phyloP scores from a whole-genome alignment of 768 basidiomycete species.

The Pisolithus tinctorius region DNA sequence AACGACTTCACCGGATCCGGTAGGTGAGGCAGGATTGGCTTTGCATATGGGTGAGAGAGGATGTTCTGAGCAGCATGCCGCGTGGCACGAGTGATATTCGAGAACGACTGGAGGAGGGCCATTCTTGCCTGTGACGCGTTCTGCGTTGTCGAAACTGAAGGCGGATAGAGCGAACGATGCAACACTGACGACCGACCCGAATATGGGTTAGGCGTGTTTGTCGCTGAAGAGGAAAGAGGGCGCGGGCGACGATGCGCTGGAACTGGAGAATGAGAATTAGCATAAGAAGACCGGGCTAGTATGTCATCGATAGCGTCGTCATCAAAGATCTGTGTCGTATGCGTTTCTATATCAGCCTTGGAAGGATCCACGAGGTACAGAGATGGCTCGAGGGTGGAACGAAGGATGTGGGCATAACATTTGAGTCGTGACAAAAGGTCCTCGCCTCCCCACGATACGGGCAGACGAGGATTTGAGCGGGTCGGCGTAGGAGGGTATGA shows the following conservation, averaged over 20 bases:
- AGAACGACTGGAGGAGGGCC: constrained; percentile 89
- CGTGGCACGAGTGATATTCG: constrained; percentile 88
- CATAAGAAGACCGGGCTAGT: constrained; percentile 69
- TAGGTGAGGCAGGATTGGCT: constrained; percentile 92
- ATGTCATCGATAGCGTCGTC: constrained; percentile 89
- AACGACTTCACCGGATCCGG: constrained; percentile 90
- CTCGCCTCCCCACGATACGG: constrained; percentile 80
- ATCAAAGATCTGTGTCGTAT: constrained; percentile 76
- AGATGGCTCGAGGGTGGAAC: constrained; percentile 78
- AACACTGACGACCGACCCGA: constrained; percentile 68
- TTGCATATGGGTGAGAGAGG: constrained; percentile 90
- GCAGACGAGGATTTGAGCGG: constrained; percentile 32
- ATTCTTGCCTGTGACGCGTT: constrained; percentile 65
- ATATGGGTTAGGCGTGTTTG: constrained; percentile 42
- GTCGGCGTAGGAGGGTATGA: constrained; percentile 62
- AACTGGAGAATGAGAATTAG: constrained; percentile 73
- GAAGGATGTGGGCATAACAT: constrained; percentile 72
- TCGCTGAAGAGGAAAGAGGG: constrained; percentile 43
- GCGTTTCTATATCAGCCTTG: constrained; percentile 85
- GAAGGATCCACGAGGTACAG: constrained; percentile 92
- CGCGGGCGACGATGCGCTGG: constrained; percentile 77
- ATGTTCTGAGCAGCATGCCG: constrained; percentile 93
- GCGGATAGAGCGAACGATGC: constrained; percentile 63
- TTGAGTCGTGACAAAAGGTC: constrained; percentile 73
- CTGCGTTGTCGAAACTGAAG: constrained; percentile 45